These are phyloP conservation scores for Silene conica DNA, from an alignment of 148 eudicot species.

Conservation along the genomic window DNA sequence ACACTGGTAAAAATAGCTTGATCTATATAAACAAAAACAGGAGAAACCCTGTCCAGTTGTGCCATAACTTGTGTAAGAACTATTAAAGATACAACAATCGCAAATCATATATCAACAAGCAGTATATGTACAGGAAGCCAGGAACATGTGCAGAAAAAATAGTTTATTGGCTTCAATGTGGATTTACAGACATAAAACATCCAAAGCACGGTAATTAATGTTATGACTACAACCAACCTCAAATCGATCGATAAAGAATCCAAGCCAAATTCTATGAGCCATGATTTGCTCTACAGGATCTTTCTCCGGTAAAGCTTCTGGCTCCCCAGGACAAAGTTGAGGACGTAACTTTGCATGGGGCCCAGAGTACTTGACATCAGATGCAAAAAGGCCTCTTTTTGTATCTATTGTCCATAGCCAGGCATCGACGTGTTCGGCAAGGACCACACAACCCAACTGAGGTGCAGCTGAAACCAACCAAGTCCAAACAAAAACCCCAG, in stretches of 20 bases:
- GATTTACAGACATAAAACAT: conserved; percentile 1
- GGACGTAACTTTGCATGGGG: conserved; percentile 91
- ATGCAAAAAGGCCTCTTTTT: conserved; percentile 92
- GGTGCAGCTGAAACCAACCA: conserved; percentile 99
- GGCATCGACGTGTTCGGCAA: conserved; percentile 98
- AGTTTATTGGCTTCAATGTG: background rate
- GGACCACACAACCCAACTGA: conserved; percentile 83
- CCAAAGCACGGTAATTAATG: conserved; percentile 2
- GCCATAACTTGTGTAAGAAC: conserved; percentile 1
- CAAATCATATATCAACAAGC: background rate
- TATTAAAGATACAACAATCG: background rate
- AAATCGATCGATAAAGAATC: conserved; percentile 91
- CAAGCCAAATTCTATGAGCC: conserved; percentile 99
- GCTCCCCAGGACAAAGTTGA: conserved; percentile 92
- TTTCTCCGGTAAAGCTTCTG: conserved; percentile 72
- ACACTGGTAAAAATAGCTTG: background rate
- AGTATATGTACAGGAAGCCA: background rate
- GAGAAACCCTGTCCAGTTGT: background rate
- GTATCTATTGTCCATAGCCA: conserved; percentile 99
- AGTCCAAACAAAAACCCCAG: conserved; percentile 95
- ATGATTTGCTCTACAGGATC: conserved; percentile 91
- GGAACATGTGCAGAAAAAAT: conserved; percentile 1
- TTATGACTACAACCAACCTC: conserved; percentile 48
- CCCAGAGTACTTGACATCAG: conserved; percentile 70
- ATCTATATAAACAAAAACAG: background rate